Base-by-base conservation (phyloP, 1,284 basidiomycete genomes). In the Psilocybe mexicana region DNA sequence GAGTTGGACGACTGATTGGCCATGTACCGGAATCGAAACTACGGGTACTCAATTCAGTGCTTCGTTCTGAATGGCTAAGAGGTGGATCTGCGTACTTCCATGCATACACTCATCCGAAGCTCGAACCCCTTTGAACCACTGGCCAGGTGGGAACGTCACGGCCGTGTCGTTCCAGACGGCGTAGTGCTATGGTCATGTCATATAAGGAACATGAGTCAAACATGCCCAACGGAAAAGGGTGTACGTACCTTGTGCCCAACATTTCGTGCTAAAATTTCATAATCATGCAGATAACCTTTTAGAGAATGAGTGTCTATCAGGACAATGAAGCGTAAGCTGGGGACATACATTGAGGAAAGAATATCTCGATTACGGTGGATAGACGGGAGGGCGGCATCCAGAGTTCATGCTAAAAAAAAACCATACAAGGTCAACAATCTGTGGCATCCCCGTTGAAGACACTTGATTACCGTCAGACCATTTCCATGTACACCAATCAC, bases 401-500 rank as follows among this genome's bases (percentile, higher is more conserved):
- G 3, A 79, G 57, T 61, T 77, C 71, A 63, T 79, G 76, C 76
- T 78, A 28, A 30, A 45, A 42, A 51, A 43, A 7, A 25, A 3
- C 12, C 12, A 23, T 26, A 40, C 24, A 43, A 55, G 14, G 38
- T 26, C n/a, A 40, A 1, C 6, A 24, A 42, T 26, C 44, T 35
- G 18, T 18, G 18, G 25, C 25, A 30, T n/a, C 4, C 6, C 26
- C 6, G 25, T 12, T 14, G n/a, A 57, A 42, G 63, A 62, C 56
- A 1, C 18, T 18, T 53, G 74, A 74, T 50, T 36, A 49, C 47
- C 7, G 76, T 78, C 23, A 79, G 57, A 1, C 77, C 77, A 65
- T 78, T 79, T 12, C 77, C 77, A 61, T 78, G 77, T 30, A 77
- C 73, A 14, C 75, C 77, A 40, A 78, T 50, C 44, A 77, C 64